Conservation (phyloP, 768 basidiomycete genomes). For the Dioszegia crocea region DNA sequence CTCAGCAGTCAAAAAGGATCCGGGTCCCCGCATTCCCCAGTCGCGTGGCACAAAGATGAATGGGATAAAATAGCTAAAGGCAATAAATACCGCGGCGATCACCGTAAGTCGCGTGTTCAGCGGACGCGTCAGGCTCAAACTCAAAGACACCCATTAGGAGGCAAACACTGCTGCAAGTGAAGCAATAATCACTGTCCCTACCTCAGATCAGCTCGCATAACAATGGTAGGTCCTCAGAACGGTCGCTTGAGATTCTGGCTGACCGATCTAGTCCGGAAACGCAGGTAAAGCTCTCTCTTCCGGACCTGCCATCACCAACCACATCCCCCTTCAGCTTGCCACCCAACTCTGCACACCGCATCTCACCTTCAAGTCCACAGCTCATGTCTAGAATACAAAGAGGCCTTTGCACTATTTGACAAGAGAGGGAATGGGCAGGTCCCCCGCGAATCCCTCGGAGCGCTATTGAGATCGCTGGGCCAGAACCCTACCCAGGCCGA, state of each 20-base stretch:
- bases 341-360: not conserved
- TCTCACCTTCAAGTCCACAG: not conserved
- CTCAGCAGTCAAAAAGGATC: not conserved
- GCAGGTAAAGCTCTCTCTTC: conserved; percentile 25
- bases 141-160: no score
- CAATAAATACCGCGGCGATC: not conserved
- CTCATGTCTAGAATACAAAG: conserved; percentile 71
- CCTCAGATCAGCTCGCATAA: no score
- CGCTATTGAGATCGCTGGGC: conserved; percentile 85
- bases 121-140: not conserved
- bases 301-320: no score
- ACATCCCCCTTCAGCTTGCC: no score
- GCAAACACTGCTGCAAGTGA: no score
- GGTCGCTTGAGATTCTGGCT: not conserved
- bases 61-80: not conserved
- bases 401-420: conserved; percentile 97
- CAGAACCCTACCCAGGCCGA: conserved; percentile 99
- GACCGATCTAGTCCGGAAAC: conserved; percentile 26
- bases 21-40: not conserved
- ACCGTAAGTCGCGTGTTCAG: not conserved
- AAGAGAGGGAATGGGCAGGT: conserved; percentile 91
- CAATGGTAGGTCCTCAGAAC: no score
- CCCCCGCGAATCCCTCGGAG: conserved; percentile 80
- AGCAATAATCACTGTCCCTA: no score
- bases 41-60: not conserved